phyloP scores from a whole-genome alignment of 768 basidiomycete species.

The Mycena leptocephala region DNA sequence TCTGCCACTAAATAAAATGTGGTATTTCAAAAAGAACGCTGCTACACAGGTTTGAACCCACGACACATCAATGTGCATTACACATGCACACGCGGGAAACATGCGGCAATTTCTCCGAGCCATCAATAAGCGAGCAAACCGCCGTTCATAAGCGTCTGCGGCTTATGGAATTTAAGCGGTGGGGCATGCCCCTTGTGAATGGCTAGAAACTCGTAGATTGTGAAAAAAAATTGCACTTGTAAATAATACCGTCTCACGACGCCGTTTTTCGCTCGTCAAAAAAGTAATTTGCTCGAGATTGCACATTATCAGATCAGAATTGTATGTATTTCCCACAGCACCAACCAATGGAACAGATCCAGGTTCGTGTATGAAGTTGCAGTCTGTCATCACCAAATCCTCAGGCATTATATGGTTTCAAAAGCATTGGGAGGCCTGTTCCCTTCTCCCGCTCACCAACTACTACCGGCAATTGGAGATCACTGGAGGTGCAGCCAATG shows the following conservation, averaged over 20 bases:
- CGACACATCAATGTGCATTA: too few relatives aligned
- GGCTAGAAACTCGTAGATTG: background rate
- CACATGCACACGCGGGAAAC: too few relatives aligned
- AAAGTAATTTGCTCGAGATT: conserved; percentile 1
- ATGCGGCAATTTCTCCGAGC: too few relatives aligned
- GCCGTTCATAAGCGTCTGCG: too few relatives aligned
- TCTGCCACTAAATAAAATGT: too few relatives aligned
- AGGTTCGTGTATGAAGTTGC: background rate
- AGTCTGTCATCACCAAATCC: conserved; percentile 4
- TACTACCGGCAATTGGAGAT: background rate
- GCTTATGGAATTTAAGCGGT: too few relatives aligned
- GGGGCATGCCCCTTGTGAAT: too few relatives aligned
- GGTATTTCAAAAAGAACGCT: too few relatives aligned
- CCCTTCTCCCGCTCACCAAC: background rate
- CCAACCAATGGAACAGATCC: background rate
- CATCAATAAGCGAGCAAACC: too few relatives aligned
- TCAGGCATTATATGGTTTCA: too few relatives aligned
- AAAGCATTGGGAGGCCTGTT: background rate
- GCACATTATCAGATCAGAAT: background rate
- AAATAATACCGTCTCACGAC: background rate
- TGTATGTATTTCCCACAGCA: conserved; percentile 3
- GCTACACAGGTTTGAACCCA: too few relatives aligned
- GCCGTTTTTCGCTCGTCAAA: conserved; percentile 3
- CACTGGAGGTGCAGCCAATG: background rate
- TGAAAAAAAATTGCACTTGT: background rate